Evolutionary conservation across 768 basidiomycete genomes (phyloP), one percentile per base, ranked within the genome.

Genomic region (Termitomyces heimii): DNA sequence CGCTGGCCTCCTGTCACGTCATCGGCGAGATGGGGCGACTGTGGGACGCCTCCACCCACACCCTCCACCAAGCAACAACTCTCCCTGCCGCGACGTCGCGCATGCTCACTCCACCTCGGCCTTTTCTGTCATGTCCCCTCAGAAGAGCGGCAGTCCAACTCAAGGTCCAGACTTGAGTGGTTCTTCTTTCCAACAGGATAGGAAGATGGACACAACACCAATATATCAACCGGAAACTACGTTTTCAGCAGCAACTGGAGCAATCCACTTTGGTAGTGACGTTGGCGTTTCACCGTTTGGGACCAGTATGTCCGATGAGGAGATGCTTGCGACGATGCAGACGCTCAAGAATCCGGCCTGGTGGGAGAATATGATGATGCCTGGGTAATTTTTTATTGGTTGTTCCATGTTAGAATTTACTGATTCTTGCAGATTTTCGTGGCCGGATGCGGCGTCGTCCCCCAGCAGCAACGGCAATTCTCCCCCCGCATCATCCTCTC

Each of bases 301-400:
- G 10, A 68, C 63, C 50, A 64, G 70, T 5, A 69, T 76, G 35
- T 72, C 78, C 26, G 79, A 79, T 18, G 84, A 81, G 42, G 80
- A 86, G 45, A 79, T 83, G 69, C 75, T 88, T 59, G 89, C 88
- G 0, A 81, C 87, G 20, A 86, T 92, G 84, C 79, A 83, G 50
- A 83, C 83, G 29, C 74, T 92, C 55, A 84, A 86, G 60, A 88
- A 85, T 50, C 84, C 84, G 2, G 77, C 73, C 8, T 92, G 84
- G 81, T 90, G 87, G 88, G 71, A 78, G 44, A 87, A 81, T 49
- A 86, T 89, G 84, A 87, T 91, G 88, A 88, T 92, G 86, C 89
- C 89, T 37, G 89, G 89, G 85, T 87, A 67, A 14, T 13, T 29
- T 34, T 18, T 42, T 31, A 3, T 18, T 28, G 16, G n/a, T 24